phyloP scores from a whole-genome alignment of 352 stramenopile genomes.

The Phytophthora multivora region DNA sequence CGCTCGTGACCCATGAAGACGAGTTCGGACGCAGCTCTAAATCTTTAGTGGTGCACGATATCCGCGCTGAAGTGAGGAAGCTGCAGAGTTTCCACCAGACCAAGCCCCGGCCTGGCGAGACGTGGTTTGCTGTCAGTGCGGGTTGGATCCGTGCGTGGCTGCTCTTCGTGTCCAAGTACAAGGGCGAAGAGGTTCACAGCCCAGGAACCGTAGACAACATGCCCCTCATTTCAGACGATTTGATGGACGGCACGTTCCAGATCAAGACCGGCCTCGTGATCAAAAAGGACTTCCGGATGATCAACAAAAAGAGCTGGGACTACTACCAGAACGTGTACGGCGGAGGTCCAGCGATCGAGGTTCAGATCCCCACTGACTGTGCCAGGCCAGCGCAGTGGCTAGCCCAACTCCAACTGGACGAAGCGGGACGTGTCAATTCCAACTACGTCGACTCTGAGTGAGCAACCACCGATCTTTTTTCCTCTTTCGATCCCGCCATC shows the following conservation, averaged over 20 bases:
- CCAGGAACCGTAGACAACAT: conserved; percentile 78
- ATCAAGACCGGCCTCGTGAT: conserved; percentile 60
- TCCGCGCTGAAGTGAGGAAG: conserved; percentile 64
- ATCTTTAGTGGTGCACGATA: conserved; percentile 52
- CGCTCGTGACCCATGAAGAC: conserved; percentile 70
- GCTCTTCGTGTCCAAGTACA: conserved; percentile 78
- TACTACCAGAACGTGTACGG: conserved; percentile 76
- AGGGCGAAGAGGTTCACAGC: conserved; percentile 56
- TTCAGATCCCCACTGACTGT: conserved; percentile 63
- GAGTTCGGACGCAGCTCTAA: conserved; percentile 59
- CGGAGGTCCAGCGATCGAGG: conserved; percentile 70
- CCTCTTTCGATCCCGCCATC: not conserved
- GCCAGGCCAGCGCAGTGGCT: conserved; percentile 60
- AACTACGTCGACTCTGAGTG: conserved; percentile 61
- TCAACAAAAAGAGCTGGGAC: conserved; percentile 83
- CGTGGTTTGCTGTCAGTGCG: conserved; percentile 69
- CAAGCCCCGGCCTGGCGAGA: conserved; percentile 57
- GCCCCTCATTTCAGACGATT: conserved; percentile 69
- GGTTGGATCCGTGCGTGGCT: conserved; percentile 76
- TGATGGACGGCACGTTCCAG: conserved; percentile 70
- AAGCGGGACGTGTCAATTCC: conserved; percentile 61
- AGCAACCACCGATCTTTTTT: conserved; percentile 1
- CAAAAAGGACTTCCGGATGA: conserved; percentile 81
- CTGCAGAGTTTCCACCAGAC: conserved; percentile 74
- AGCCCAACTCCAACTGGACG: conserved; percentile 50